Percentiles rank a stretch among this genome's conserved stretches.
These are phyloP conservation scores for Globisporangium paddicum DNA, from an alignment of 352 stramenopile species.

Conservation along the genomic window DNA sequence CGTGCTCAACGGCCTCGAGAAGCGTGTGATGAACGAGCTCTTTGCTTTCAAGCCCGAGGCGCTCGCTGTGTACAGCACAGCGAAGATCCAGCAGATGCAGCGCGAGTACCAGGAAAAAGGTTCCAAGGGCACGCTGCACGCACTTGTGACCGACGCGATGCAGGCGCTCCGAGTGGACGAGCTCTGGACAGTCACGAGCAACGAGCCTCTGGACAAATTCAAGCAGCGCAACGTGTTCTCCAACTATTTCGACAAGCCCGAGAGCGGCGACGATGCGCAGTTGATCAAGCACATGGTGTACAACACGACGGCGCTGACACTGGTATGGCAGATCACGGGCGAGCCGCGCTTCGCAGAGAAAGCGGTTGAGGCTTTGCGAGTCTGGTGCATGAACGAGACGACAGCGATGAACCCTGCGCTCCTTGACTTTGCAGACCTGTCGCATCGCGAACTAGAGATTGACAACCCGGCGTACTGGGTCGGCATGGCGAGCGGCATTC, in stretches of 20 bases:
- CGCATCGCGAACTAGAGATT: slow-evolving; percentile 21
- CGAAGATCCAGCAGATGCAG: slow-evolving; percentile 6
- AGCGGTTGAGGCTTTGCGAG: slow-evolving; percentile 22
- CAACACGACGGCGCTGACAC: slow-evolving; percentile 36
- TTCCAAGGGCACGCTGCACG: background rate
- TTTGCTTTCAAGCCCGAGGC: slow-evolving; percentile 18
- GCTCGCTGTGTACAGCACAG: slow-evolving; percentile 29
- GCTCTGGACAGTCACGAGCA: slow-evolving; percentile 23
- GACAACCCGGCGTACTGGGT: slow-evolving; percentile 11
- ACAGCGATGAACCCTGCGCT: slow-evolving; percentile 22
- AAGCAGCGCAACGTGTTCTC: slow-evolving; percentile 20
- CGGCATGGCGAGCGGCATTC: slow-evolving; percentile 21
- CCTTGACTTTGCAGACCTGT: slow-evolving; percentile 33
- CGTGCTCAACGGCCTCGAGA: slow-evolving; percentile 32
- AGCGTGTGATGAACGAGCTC: slow-evolving; percentile 34
- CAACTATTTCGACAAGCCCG: slow-evolving; percentile 26
- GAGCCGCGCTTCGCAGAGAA: slow-evolving; percentile 30
- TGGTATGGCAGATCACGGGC: slow-evolving; percentile 29
- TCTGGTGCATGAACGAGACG: slow-evolving; percentile 29
- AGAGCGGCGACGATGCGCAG: slow-evolving; percentile 14
- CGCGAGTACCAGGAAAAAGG: slow-evolving; percentile 1
- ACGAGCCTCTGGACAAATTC: slow-evolving; percentile 10
- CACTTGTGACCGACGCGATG: slow-evolving; percentile 26
- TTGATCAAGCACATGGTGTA: slow-evolving; percentile 42
- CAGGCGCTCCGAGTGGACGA: slow-evolving; percentile 16